Base-by-base conservation (phyloP, 2,329 filamentous ascomycete species). In the Colletotrichum falcatum region DNA sequence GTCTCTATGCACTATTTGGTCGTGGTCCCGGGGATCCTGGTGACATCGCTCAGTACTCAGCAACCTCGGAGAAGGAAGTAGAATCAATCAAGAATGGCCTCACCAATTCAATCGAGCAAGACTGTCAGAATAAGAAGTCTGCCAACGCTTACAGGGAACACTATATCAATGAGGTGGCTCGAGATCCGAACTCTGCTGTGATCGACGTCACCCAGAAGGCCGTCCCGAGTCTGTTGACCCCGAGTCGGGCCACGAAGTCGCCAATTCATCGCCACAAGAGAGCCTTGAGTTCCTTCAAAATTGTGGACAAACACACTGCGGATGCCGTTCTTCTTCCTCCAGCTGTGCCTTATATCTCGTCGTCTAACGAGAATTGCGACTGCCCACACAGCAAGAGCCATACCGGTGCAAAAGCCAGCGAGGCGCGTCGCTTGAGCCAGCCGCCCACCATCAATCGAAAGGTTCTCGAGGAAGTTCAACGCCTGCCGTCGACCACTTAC, bases 231-330 rank as follows among this genome's bases (percentile, higher is more conserved):
- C 44, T 20, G 9, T 18, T 23, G 26, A 49, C 33, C 18, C 26
- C 64, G 14, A 62, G 58, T 16, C 48, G 51, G 4, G 46, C 18
- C 5, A 42, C 23, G 20, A 61, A 48, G 26, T 18, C 48, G 14
- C 33, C 64, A 8, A 49, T 68, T 26, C 59, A 59, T 39, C 65
- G 68, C n/a, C 68, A 71, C 46, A 71, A 68, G 46, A 58, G 59
- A 53, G 35, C 49, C 23, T 65, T 37, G 4, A 68, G 42, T 51
- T 60, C 58, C 5, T 33, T 54, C 64, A 63, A 71, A 53, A 67
- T 71, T 7, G 48, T 58, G 5, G 65, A 71, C 23, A 53, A 33
- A n/a, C 33, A 33, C 11, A 39, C 59, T 51, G 59, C 59, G 16
- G 59, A 44, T 28, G 49, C 48, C 8, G 35, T 62, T 6, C 14